Base-by-base conservation (phyloP, 140 eudicot genomes). In the Cichorium intybus region DNA sequence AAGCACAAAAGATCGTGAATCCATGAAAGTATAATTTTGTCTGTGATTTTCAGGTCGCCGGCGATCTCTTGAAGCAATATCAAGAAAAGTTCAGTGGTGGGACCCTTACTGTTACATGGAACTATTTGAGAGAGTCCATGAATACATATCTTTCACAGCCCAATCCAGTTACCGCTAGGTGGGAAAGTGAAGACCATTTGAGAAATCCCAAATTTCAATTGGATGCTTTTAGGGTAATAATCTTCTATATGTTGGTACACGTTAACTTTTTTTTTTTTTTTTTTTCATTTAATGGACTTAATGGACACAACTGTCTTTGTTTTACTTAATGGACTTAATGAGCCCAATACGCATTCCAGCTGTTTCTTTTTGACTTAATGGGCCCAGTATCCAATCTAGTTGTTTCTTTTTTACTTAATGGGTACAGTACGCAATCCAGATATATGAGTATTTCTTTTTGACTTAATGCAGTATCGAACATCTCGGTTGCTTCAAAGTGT, bases 401-500 rank as follows among this genome's bases (percentile, higher is more conserved):
- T n/a, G n/a, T n/a, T n/a, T n/a, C n/a, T n/a, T n/a, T n/a, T n/a
- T n/a, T n/a, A n/a, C n/a, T n/a, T n/a, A n/a, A n/a, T n/a, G n/a
- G n/a, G n/a, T n/a, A n/a, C n/a, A n/a, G n/a, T n/a, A n/a, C n/a
- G n/a, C n/a, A n/a, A n/a, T n/a, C n/a, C n/a, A n/a, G n/a, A n/a
- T n/a, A n/a, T n/a, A n/a, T n/a, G n/a, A n/a, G n/a, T n/a, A n/a
- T n/a, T n/a, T n/a, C n/a, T n/a, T n/a, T n/a, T n/a, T n/a, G n/a
- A n/a, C n/a, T n/a, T n/a, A n/a, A n/a, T 83, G 78, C 90, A 92
- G 98, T 88, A 88, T 56, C 96, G 98, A 24, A 92, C 98, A 56
- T 92, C 98, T 6, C 84, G 98, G 50, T 82, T 92, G 80, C 96
- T 92, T 65, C 98, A 92, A 54, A 92, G 93, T 73, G 98, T 68